These are phyloP conservation scores for Solanum hybrid DNA, from an alignment of 305 asterid genomes.

Conservation along the genomic window DNA sequence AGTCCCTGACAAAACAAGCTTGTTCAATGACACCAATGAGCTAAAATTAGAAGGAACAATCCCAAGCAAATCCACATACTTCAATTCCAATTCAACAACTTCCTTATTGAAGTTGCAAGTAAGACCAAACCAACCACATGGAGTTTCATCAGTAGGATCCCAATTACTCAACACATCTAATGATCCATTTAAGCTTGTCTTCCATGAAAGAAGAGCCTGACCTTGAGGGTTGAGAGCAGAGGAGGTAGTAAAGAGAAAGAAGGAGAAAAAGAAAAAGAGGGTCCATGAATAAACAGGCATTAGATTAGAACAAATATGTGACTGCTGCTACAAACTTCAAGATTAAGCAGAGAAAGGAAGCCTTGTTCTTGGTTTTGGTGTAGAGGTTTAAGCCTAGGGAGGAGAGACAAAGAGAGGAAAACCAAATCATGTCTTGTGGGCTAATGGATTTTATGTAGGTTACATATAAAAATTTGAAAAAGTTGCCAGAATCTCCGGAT, in stretches of 20 bases:
- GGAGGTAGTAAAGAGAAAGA: constrained; percentile 11
- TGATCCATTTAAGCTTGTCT: constrained; percentile 44
- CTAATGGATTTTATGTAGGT: constrained; percentile 22
- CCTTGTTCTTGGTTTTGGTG: constrained; percentile 8
- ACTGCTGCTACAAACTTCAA: constrained; percentile 33
- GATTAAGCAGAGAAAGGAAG: constrained; percentile 25
- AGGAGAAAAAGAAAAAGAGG: constrained; percentile 14
- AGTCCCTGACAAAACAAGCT: constrained; percentile 55
- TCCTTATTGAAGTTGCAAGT: constrained; percentile 44
- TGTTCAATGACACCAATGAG: constrained; percentile 30
- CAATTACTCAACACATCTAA: constrained; percentile 38
- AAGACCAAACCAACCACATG: constrained; percentile 72
- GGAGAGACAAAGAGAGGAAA: constrained; percentile 45
- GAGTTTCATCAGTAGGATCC: constrained; percentile 50
- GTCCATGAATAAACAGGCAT: constrained; percentile 49
- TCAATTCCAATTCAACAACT: constrained; percentile 46
- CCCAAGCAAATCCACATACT: constrained; percentile 56
- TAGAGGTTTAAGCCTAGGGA: constrained; percentile 44
- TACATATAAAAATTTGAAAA: constrained; percentile 17
- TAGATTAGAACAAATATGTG: constrained; percentile 23
- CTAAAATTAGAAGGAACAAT: constrained; percentile 38
- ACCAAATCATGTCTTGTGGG: constrained; percentile 62
- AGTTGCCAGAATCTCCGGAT: constrained; percentile 81
- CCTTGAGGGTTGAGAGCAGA: constrained; percentile 48
- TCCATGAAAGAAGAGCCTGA: constrained; percentile 60